Conservation (phyloP, 805 yeast genomes). For the Hanseniaspora occidentalis region DNA sequence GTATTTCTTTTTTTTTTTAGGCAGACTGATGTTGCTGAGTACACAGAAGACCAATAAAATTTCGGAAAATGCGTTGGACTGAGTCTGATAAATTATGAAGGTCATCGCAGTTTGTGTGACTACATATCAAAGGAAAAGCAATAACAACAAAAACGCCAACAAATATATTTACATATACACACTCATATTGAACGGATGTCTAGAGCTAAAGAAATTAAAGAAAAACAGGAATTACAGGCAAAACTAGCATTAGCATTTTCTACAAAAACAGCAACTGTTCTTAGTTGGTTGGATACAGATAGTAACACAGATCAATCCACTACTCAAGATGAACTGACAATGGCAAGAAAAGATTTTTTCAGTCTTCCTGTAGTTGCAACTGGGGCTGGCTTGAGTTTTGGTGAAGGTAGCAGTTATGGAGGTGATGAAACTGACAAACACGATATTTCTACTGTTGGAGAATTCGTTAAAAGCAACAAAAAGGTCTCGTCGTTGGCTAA, state of each 20-base stretch:
- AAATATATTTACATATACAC: neutral
- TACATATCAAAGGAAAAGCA: neutral
- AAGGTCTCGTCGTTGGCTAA: slow-evolving; percentile 21
- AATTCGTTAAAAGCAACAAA: slow-evolving; percentile 23
- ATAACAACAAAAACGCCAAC: neutral
- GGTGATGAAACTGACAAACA: neutral
- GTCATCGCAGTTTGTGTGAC: no score
- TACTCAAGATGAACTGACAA: slow-evolving; percentile 8
- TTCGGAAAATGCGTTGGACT: no score
- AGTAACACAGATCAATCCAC: slow-evolving; percentile 2
- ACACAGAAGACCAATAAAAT: no score
- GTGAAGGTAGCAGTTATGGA: neutral
- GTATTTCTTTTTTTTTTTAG: no score
- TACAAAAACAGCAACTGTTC: slow-evolving; percentile 14
- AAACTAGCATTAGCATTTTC: slow-evolving; percentile 18
- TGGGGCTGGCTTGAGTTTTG: slow-evolving; percentile 21
- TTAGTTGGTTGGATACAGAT: slow-evolving; percentile 16
- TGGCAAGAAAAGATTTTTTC: slow-evolving; percentile 17
- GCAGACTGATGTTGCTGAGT: no score
- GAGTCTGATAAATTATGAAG: no score
- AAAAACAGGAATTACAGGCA: slow-evolving; percentile 22
- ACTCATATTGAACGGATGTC: slow-evolving; percentile 17
- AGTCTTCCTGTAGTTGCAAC: slow-evolving; percentile 22
- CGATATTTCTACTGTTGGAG: slow-evolving; percentile 25
- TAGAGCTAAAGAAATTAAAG: slow-evolving; percentile 23